Base-by-base conservation (phyloP, 352 stramenopile species). In the Pythium aristosporum region DNA sequence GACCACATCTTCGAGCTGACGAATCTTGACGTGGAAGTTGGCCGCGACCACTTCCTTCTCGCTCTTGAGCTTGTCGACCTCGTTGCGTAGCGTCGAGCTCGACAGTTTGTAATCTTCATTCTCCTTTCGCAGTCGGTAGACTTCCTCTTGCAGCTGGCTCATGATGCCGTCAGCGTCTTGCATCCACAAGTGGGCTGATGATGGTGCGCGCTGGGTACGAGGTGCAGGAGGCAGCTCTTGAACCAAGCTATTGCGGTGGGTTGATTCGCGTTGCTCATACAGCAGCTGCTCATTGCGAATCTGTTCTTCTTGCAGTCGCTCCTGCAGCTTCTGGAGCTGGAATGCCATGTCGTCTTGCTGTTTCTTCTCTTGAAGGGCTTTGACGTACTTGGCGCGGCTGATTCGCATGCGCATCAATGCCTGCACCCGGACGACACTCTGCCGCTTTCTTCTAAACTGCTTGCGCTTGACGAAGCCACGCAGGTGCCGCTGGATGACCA, bases 301-400 rank as follows among this genome's bases (percentile, higher is more conserved):
- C 51, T 95, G 81, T 56, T 95, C 87, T 67, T 93, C 83, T 23
- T 87, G 79, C 18, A 96, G 69, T 25, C 85, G 83, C 16, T 87
- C 73, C 66, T 96, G 88, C 2, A 96, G 72, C 56, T 85, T 84
- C 23, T 92, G 62, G 15, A 96, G 69, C 60, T 96, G 87, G 67
- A 89, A 94, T 44, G 79, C 73, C 87, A 96, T 96, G 63, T 96
- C 84, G 41, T 85, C 85, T 64, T 96, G 81, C 54, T 88, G 68
- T 65, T 90, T 89, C 68, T 93, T 82, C 42, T 96, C 85, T 34
- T 92, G 69, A 12, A 91, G 73, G 23, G 75, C 82, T 42, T 80
- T 82, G 5, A 88, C 63, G 61, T 86, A 96, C 71, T 94, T 94
- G 8, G 82, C 77, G 2, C 83, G 77, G 65, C 88, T 77, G 42